These are phyloP conservation scores for Hamigera avellanea DNA, from an alignment of 495 filamentous ascomycete species.

Conservation along the genomic window DNA sequence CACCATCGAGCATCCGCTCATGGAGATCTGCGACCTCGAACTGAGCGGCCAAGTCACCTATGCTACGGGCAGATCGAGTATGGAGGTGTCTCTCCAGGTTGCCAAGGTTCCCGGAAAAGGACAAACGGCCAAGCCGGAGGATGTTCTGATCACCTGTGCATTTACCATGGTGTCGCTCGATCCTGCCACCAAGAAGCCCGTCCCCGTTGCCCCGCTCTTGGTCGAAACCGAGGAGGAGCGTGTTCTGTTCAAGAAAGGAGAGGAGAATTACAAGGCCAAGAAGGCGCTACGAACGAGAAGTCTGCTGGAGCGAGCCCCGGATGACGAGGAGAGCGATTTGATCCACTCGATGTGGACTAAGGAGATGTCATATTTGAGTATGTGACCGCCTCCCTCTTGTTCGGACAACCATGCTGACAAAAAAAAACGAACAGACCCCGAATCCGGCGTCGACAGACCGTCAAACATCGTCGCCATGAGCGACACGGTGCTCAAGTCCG, in stretches of 20 bases:
- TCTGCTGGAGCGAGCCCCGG: conserved; percentile 59
- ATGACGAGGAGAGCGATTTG: conserved; percentile 64
- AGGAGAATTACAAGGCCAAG: conserved; percentile 64
- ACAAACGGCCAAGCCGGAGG: conserved; percentile 46
- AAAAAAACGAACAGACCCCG: conserved; percentile 47
- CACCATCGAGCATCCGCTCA: conserved; percentile 59
- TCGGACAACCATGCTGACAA: too few relatives aligned
- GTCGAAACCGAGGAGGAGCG: conserved; percentile 63
- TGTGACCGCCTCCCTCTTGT: conserved; percentile 7
- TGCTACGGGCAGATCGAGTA: conserved; percentile 66
- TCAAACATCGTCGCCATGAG: conserved; percentile 56
- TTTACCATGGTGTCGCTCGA: conserved; percentile 82
- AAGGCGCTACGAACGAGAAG: conserved; percentile 52
- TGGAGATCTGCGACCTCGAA: conserved; percentile 71
- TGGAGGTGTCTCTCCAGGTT: conserved; percentile 71
- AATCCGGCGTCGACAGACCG: conserved; percentile 44
- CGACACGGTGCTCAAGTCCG: conserved; percentile 52
- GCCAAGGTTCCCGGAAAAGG: conserved; percentile 50
- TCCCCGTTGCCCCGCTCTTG: conserved; percentile 44
- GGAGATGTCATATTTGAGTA: conserved; percentile 54
- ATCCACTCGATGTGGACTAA: conserved; percentile 74
- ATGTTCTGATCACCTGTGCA: conserved; percentile 65
- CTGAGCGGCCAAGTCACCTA: conserved; percentile 72
- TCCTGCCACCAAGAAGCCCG: conserved; percentile 58
- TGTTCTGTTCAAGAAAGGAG: conserved; percentile 52